These are phyloP conservation scores for Lasiosphaeria hispida DNA, from an alignment of 495 filamentous ascomycete species.

Conservation along the genomic window DNA sequence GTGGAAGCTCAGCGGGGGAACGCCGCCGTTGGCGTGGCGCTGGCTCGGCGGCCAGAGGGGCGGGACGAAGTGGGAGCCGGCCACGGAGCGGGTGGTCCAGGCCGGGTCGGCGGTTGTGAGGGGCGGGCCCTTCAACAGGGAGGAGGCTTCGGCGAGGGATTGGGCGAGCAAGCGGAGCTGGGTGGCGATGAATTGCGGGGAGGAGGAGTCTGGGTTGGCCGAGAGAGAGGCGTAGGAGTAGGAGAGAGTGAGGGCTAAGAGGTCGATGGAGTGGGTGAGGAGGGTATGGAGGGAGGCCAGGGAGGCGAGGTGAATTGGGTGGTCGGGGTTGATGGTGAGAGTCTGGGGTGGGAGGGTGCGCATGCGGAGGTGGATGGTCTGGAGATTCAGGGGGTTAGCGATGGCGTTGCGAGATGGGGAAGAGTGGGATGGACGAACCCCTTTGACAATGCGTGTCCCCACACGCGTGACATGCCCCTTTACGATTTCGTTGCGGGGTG, in stretches of 20 bases:
- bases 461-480: constrained; percentile 88
- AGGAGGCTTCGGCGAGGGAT: constrained; percentile 67
- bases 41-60: constrained; percentile 23
- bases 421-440: constrained; percentile 49
- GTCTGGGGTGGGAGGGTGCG: constrained; percentile 50
- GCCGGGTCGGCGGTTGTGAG: constrained; percentile 32
- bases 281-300: constrained; percentile 67
- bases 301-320: constrained; percentile 62
- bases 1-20: constrained; percentile 63
- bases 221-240: constrained; percentile 43
- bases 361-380: constrained; percentile 50
- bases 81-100: constrained; percentile 39
- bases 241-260: constrained; percentile 72
- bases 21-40: constrained; percentile 45
- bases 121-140: constrained; percentile 57
- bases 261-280: constrained; percentile 75
- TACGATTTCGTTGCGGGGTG: constrained; percentile 80
- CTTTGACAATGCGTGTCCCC: constrained; percentile 73
- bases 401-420: not conserved
- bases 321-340: constrained; percentile 49
- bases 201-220: constrained; percentile 6
- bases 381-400: not conserved
- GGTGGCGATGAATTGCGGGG: constrained; percentile 63
- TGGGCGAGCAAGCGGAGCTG: constrained; percentile 76
- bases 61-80: constrained; percentile 42